These are phyloP conservation scores for Myriosclerotinia duriaeana DNA, from an alignment of 2,329 filamentous ascomycete genomes.

Conservation along the genomic window DNA sequence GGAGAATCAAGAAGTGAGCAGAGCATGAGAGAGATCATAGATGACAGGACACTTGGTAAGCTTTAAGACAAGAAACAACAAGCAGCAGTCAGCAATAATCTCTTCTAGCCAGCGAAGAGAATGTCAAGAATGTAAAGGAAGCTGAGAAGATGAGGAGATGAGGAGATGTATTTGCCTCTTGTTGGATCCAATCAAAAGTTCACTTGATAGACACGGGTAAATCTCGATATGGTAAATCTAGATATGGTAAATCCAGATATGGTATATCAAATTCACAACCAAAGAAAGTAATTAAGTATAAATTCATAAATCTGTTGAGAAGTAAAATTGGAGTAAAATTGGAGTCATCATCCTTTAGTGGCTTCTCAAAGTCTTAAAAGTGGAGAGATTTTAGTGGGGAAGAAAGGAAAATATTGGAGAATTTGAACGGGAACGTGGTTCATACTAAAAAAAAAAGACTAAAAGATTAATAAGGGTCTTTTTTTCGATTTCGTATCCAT, in stretches of 20 bases:
- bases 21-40: not conserved
- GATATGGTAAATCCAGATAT: too few species aligned
- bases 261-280: not conserved
- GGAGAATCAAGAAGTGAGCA: not conserved
- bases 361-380: not conserved
- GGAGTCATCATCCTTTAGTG: not conserved
- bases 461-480: not conserved
- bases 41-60: not conserved
- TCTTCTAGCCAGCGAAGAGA: too few species aligned
- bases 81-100: not conserved
- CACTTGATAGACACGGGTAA: too few species aligned
- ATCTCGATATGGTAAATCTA: too few species aligned
- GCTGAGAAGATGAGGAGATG: too few species aligned
- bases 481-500: not conserved
- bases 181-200: too few species aligned
- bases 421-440: not conserved
- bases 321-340: slow-evolving; percentile 2
- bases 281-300: not conserved
- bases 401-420: slow-evolving; percentile 3
- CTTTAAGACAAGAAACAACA: not conserved
- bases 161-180: too few species aligned
- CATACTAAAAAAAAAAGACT: not conserved
- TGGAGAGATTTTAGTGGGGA: not conserved
- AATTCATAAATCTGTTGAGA: slow-evolving; percentile 8
- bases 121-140: too few species aligned